These are phyloP conservation scores for Lycium barbarum DNA, from an alignment of 257 asterid genomes.

Conservation along the genomic window DNA sequence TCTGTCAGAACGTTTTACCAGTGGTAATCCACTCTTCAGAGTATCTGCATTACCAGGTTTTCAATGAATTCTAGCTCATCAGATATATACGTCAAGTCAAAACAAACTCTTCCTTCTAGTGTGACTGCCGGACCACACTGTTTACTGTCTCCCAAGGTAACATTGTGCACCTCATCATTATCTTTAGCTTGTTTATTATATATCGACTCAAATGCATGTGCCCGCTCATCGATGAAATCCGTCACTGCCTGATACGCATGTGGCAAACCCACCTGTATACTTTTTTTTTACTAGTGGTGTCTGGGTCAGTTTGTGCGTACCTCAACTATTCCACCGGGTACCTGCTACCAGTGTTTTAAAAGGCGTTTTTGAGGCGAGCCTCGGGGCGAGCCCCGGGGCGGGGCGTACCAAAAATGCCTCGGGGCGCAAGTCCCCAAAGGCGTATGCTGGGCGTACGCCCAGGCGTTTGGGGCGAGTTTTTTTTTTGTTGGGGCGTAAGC, in stretches of 20 bases:
- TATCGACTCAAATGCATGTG: conserved; percentile 74
- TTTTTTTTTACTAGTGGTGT: conserved; percentile 40
- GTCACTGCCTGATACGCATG: conserved; percentile 92
- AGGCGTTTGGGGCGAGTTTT: too few species aligned
- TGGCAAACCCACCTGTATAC: conserved; percentile 82
- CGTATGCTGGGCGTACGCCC: too few species aligned
- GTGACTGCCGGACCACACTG: background rate
- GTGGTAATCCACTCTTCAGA: background rate
- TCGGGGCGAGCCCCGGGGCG: too few species aligned
- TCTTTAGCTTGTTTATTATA: conserved; percentile 64
- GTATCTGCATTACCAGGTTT: conserved; percentile 14
- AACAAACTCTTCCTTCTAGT: background rate
- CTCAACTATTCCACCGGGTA: background rate
- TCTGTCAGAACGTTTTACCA: background rate
- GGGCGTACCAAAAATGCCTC: too few species aligned
- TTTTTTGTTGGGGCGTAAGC: too few species aligned
- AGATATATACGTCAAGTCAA: background rate
- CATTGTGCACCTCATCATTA: conserved; percentile 53
- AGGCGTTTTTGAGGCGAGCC: too few species aligned
- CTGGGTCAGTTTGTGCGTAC: background rate
- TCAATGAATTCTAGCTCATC: background rate
- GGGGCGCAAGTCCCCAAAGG: too few species aligned
- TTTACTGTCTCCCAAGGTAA: conserved; percentile 43
- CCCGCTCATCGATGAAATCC: conserved; percentile 71
- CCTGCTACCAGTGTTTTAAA: too few species aligned